A percentile compares a stretch with the other conserved stretches of the same genome.
These are phyloP conservation scores for Pseudocercospora musae DNA, from an alignment of 2,329 filamentous ascomycete genomes.

Conservation along the genomic window DNA sequence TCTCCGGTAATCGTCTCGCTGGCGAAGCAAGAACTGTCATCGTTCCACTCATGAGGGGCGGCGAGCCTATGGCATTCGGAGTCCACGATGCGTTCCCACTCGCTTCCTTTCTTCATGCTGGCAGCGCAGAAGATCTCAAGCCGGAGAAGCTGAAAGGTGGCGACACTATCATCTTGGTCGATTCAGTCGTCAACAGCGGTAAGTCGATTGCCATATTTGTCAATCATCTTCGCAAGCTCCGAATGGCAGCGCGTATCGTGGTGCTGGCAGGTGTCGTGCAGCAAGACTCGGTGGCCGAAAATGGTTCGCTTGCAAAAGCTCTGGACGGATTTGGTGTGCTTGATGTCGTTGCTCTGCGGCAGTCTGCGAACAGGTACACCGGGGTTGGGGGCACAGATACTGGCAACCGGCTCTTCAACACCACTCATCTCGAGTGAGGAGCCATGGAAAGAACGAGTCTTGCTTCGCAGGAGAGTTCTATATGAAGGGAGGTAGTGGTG, in stretches of 20 bases:
- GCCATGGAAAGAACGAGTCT: not conserved
- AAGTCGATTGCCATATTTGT: conserved; percentile 51
- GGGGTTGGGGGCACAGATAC: conserved; percentile 56
- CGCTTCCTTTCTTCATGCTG: conserved; percentile 53
- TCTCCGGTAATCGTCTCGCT: conserved; percentile 46
- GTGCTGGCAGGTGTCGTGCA: conserved; percentile 58
- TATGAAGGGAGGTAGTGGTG: too few species aligned
- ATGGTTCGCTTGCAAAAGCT: conserved; percentile 23
- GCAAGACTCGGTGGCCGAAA: conserved; percentile 28
- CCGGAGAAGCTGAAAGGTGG: conserved; percentile 41
- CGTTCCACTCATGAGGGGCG: conserved; percentile 61
- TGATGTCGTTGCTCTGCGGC: conserved; percentile 51
- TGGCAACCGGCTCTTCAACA: conserved; percentile 60
- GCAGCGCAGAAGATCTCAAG: conserved; percentile 42
- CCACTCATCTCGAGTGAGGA: conserved; percentile 43
- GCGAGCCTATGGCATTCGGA: conserved; percentile 60
- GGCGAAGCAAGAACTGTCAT: conserved; percentile 53
- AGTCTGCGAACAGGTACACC: conserved; percentile 57
- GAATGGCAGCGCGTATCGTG: conserved; percentile 47
- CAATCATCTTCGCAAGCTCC: conserved; percentile 43
- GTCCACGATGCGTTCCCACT: conserved; percentile 52
- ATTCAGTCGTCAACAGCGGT: conserved; percentile 61
- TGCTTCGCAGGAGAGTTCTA: too few species aligned
- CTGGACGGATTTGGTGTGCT: conserved; percentile 29
- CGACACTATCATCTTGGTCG: conserved; percentile 52